Evolutionary conservation across 78 protist species (phyloP).

Genomic region (Diacronema lutheri): DNA sequence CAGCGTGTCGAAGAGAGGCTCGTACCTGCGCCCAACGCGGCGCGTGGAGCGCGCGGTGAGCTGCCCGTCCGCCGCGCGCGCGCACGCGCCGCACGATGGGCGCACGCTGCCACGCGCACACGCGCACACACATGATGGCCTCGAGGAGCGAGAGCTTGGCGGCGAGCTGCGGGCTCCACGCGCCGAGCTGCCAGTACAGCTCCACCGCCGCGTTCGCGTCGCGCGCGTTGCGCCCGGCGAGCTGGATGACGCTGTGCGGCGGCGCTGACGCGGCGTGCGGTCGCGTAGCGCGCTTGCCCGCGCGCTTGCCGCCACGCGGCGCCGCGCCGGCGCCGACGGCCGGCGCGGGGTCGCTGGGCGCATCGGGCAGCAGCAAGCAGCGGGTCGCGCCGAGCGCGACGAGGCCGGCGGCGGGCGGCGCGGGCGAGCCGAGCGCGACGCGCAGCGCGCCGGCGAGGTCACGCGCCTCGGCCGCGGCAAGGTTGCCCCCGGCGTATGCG

Average conservation of each 20-base stretch:
- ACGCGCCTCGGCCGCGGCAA: too few relatives aligned
- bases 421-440: neutral
- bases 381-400: neutral
- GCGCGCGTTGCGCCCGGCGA: neutral
- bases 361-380: neutral
- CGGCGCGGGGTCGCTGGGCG: too few relatives aligned
- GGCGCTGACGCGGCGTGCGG: neutral
- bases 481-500: too few relatives aligned
- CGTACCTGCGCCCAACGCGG: neutral
- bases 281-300: too few relatives aligned
- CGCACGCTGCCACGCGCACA: too few relatives aligned
- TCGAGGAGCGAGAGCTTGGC: neutral
- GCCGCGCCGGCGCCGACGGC: too few relatives aligned
- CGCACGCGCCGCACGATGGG: too few relatives aligned
- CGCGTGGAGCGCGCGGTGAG: neutral
- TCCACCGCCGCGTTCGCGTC: neutral
- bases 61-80: neutral
- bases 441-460: too few relatives aligned
- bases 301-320: too few relatives aligned
- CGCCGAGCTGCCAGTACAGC: neutral
- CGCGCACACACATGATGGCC: neutral
- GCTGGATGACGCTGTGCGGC: too few relatives aligned
- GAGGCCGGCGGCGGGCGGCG: neutral
- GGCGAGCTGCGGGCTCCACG: too few relatives aligned
- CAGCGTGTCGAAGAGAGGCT: constrained; percentile 25